These are phyloP conservation scores for Cercospora sojina DNA, from an alignment of 2,329 filamentous ascomycete genomes.

Conservation along the genomic window DNA sequence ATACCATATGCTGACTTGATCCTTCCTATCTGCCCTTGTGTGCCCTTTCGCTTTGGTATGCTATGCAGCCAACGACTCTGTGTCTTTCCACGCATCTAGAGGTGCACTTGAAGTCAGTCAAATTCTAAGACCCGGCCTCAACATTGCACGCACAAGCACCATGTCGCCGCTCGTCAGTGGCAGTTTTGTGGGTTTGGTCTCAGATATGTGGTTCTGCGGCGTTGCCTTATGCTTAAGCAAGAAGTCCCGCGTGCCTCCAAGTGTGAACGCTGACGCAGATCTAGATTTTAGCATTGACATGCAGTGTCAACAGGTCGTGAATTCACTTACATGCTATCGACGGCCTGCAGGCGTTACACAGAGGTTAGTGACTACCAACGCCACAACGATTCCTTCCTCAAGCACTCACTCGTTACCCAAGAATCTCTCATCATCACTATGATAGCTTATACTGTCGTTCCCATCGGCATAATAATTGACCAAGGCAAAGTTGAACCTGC, in stretches of 20 bases:
- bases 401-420: slow-evolving; percentile 55
- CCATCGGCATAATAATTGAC: slow-evolving; percentile 83
- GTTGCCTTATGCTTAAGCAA: slow-evolving; percentile 74
- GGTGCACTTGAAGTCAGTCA: not conserved
- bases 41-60: slow-evolving; percentile 70
- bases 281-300: not conserved
- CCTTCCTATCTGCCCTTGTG: slow-evolving; percentile 59
- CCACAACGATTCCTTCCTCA: not conserved
- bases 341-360: not conserved
- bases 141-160: slow-evolving; percentile 52
- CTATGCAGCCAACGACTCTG: slow-evolving; percentile 76
- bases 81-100: slow-evolving; percentile 67
- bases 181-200: slow-evolving; percentile 50
- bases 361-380: not conserved
- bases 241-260: slow-evolving; percentile 73
- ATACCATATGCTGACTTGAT: slow-evolving; percentile 50
- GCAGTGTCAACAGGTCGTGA: not conserved
- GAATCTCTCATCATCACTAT: slow-evolving; percentile 78
- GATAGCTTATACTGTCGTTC: slow-evolving; percentile 73
- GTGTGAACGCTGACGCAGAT: slow-evolving; percentile 72
- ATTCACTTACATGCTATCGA: not conserved
- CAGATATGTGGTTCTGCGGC: slow-evolving; percentile 38
- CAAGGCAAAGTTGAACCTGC: slow-evolving; percentile 73
- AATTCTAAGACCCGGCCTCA: not conserved
- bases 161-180: slow-evolving; percentile 68